Conservation (phyloP, 371 early-diverging fungal species). For the Mucor saturninus region DNA sequence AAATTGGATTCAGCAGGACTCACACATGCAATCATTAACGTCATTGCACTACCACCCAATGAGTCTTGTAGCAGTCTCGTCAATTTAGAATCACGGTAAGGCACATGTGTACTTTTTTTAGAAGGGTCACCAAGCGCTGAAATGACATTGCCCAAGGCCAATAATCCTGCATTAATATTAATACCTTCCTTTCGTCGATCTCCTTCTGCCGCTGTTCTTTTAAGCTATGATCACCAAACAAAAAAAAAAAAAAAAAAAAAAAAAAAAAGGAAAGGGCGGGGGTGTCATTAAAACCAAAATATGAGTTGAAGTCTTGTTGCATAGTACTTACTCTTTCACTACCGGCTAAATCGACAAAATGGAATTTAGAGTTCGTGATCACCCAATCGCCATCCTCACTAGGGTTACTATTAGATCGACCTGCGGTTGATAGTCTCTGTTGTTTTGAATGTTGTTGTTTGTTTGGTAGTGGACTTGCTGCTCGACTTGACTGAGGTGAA, state of each 20-base stretch:
- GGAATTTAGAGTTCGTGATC: constrained; percentile 81
- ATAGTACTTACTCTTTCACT: constrained; percentile 78
- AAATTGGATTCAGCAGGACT: constrained; percentile 82
- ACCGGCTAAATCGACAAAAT: constrained; percentile 99
- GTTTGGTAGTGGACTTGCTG: constrained; percentile 42
- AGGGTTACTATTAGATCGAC: background rate
- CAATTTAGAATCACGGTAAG: constrained; percentile 99
- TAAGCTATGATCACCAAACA: constrained; percentile 57
- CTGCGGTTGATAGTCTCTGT: background rate
- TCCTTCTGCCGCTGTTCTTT: constrained; percentile 94
- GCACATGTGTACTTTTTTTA: constrained; percentile 76
- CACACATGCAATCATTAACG: constrained; percentile 95
- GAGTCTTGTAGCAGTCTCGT: constrained; percentile 97
- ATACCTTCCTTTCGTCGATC: constrained; percentile 97
- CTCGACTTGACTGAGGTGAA: constrained; percentile 22
- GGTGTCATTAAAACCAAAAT: too few species aligned
- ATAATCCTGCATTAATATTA: constrained; percentile 96
- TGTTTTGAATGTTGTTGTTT: constrained; percentile 14
- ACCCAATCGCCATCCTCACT: constrained; percentile 56
- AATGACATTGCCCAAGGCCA: constrained; percentile 99
- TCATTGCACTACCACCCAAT: constrained; percentile 91
- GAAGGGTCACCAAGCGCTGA: constrained; percentile 94
- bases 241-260: background rate
- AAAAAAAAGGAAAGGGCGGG: background rate
- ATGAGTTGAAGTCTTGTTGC: too few species aligned